Evolutionary conservation across 129 eudicot genomes (phyloP).

Genomic region (Lactuca saligna): DNA sequence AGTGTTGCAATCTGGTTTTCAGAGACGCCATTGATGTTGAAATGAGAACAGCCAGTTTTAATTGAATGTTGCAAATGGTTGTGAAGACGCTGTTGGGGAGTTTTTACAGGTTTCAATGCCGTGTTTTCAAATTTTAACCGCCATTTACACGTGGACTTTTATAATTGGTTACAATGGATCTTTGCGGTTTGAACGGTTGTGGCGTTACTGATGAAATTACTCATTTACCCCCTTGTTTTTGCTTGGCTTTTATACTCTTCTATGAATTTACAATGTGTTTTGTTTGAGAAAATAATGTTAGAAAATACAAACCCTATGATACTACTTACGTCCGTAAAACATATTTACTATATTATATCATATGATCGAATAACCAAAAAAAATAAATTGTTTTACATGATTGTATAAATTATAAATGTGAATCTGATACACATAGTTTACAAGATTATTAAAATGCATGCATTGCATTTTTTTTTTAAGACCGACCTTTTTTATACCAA

Average conservation of each 20-base stretch:
- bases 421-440: too few relatives aligned
- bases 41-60: not conserved
- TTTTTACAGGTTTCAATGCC: slow-evolving; percentile 11
- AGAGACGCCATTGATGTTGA: slow-evolving; percentile 56
- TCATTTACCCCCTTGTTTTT: slow-evolving; percentile 1
- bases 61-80: slow-evolving; percentile 9
- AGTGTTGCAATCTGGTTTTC: slow-evolving; percentile 48
- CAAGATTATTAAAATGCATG: too few relatives aligned
- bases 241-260: not conserved
- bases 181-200: slow-evolving; percentile 15
- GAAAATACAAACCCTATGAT: too few relatives aligned
- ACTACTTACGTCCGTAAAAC: too few relatives aligned
- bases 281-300: not conserved
- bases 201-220: not conserved
- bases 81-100: slow-evolving; percentile 12
- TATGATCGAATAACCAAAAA: too few relatives aligned
- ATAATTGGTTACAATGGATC: slow-evolving; percentile 4
- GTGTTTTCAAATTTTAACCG: slow-evolving; percentile 33
- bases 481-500: too few relatives aligned
- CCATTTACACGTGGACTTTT: slow-evolving; percentile 28
- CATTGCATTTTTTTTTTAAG: too few relatives aligned
- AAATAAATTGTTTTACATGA: too few relatives aligned
- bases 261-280: too few relatives aligned
- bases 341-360: too few relatives aligned
- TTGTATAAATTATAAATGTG: too few relatives aligned